phyloP scores from a whole-genome alignment of 331 rosid genomes.

The Pyracantha coccinea region DNA sequence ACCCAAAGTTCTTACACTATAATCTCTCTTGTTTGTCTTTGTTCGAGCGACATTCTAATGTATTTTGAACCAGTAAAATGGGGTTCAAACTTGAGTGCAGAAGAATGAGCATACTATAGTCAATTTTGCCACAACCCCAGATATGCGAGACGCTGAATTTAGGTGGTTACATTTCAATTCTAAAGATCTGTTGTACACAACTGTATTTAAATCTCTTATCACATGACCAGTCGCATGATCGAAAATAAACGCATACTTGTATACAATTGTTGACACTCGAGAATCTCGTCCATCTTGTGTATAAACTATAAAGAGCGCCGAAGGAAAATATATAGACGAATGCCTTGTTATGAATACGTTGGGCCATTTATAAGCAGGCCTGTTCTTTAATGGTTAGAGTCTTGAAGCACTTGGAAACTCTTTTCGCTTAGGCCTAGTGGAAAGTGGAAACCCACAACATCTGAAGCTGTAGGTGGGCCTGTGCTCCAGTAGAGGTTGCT shows the following conservation, averaged over 20 bases:
- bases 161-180: background rate
- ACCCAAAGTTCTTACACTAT: background rate
- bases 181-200: no score
- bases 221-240: no score
- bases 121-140: background rate
- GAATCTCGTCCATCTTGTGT: no score
- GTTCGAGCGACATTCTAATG: background rate
- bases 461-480: background rate
- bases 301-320: no score
- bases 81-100: background rate
- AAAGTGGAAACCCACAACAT: background rate
- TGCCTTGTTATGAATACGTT: background rate
- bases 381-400: background rate
- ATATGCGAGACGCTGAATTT: background rate
- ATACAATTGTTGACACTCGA: background rate
- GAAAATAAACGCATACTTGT: background rate
- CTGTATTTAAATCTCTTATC: no score
- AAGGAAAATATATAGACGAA: no score
- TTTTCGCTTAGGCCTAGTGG: no score
- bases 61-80: background rate
- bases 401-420: no score
- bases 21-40: background rate
- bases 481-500: background rate
- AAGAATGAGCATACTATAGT: background rate
- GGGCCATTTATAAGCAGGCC: background rate